A percentile compares a stretch with the other conserved stretches of the same genome.
phyloP scores from a whole-genome alignment of 768 basidiomycete species.

The Amanita phalloides region DNA sequence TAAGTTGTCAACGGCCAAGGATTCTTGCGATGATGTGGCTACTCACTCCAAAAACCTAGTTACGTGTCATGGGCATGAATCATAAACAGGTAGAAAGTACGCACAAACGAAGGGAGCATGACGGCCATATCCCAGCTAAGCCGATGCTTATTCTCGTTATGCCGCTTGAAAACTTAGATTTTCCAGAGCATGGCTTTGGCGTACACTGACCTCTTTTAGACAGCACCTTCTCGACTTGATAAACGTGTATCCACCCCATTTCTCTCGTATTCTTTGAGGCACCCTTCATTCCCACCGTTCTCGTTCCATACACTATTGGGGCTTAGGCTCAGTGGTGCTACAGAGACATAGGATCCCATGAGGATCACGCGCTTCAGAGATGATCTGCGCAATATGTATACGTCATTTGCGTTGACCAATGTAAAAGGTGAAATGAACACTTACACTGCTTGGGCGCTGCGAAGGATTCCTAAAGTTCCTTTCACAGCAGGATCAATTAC shows the following conservation, averaged over 20 bases:
- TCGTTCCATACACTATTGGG: conserved; percentile 24
- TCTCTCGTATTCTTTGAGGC: conserved; percentile 32
- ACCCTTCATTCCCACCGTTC: conserved; percentile 49
- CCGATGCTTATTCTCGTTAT: conserved; percentile 28
- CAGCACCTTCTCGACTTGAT: conserved; percentile 53
- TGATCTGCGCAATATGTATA: conserved; percentile 5
- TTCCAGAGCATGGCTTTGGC: neutral
- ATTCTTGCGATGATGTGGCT: neutral
- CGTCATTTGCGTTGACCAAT: neutral
- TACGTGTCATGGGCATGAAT: neutral
- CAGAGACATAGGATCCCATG: conserved; percentile 49
- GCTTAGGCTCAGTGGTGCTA: conserved; percentile 17
- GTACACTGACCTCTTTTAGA: conserved; percentile 40
- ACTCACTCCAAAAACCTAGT: conserved; percentile 1
- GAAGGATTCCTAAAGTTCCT: neutral
- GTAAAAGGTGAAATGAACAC: conserved; percentile 17
- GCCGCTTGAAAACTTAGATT: conserved; percentile 20
- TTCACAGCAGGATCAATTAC: neutral
- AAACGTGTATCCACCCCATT: conserved; percentile 42
- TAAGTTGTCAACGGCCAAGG: neutral
- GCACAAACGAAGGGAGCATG: conserved; percentile 44
- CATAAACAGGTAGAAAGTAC: neutral
- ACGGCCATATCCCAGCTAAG: conserved; percentile 41
- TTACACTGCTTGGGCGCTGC: conserved; percentile 29
- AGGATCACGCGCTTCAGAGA: conserved; percentile 57